Percentiles rank a stretch among this genome's conserved stretches.
Evolutionary conservation across 2,329 filamentous ascomycete species (phyloP).

Genomic region (Arthrobotrys conoides): DNA sequence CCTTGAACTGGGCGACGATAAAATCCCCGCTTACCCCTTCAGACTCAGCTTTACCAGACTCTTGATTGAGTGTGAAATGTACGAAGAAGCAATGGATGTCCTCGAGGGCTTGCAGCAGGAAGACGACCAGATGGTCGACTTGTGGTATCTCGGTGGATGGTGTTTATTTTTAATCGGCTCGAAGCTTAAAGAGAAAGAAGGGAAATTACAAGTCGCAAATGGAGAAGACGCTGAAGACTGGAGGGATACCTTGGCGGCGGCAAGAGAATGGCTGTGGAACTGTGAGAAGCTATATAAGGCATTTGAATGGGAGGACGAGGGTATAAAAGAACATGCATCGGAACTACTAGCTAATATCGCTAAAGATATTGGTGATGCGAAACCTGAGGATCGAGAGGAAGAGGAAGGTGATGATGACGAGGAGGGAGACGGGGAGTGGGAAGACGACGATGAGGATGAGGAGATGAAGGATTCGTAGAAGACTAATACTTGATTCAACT

Average conservation of each 20-base stretch:
- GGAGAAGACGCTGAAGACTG: conserved; percentile 68
- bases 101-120: conserved; percentile 86
- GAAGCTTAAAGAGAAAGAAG: conserved; percentile 72
- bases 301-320: conserved; percentile 87
- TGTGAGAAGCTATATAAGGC: conserved; percentile 75
- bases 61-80: conserved; percentile 90
- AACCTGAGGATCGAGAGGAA: conserved; percentile 72
- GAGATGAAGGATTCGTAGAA: conserved; percentile 72
- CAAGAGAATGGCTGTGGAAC: conserved; percentile 64
- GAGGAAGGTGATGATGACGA: conserved; percentile 72
- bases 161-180: conserved; percentile 84
- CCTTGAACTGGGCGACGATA: conserved; percentile 68
- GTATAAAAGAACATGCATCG: conserved; percentile 80
- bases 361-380: conserved; percentile 75
- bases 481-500: neutral
- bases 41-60: conserved; percentile 86
- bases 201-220: conserved; percentile 64
- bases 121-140: conserved; percentile 94
- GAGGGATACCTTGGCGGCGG: conserved; percentile 63
- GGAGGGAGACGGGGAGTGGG: conserved; percentile 70
- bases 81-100: conserved; percentile 86
- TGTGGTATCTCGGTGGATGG: conserved; percentile 97
- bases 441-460: conserved; percentile 68
- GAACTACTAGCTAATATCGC: conserved; percentile 78
- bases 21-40: conserved; percentile 86